Base-by-base conservation (phyloP, 2,329 filamentous ascomycete species). In the Leptographium lundbergii region DNA sequence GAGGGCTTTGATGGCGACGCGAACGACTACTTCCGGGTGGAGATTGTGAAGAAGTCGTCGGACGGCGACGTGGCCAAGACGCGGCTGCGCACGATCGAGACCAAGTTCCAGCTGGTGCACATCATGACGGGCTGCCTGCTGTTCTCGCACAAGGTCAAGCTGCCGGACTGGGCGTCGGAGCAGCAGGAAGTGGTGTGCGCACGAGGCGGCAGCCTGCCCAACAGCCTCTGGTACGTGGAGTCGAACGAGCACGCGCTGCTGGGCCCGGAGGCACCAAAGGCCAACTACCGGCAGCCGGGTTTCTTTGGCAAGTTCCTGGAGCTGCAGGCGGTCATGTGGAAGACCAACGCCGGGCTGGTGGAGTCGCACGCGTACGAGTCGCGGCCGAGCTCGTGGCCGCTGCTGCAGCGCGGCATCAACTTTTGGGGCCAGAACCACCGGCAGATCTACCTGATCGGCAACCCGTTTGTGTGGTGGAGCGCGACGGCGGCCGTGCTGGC, bases 101-200 rank as follows among this genome's bases (percentile, higher is more conserved):
- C 91, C 67, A 97, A 97, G 76, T 99, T 99, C 77, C 88, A 85
- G 69, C 86, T 99, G 52, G 82, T 97, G 39, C 94, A 99, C 69
- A 75, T 96, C 70, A 97, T 99, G 94, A 96, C 91, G 63, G 91
- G 92, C 54, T 99, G 94, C 69, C 88, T 87, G 14, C 80, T 99
- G 27, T 99, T 99, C 78, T 97, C 92, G 0, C 94, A 99, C 80
- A 97, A 96, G 77, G 91, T 97, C 70, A 99, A 99, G 77, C 85
- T 99, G 60, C 94, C 94, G 3, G 91, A 95, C 3, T 99, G 94
- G 94, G 94, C 89, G 54, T 99, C 87, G 57, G 94, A 97, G 72
- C 94, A 99, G 72, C 94, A 99, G 72, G 94, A 99, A 73, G 94
- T 99, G n/a, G 97, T 92, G 24, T 99, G 94, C 69, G 94, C 94